Percentiles rank a stretch among this genome's conserved stretches.
Conservation (phyloP, 1,139 yeast species). For the Cylindricascospora bacillispora region DNA sequence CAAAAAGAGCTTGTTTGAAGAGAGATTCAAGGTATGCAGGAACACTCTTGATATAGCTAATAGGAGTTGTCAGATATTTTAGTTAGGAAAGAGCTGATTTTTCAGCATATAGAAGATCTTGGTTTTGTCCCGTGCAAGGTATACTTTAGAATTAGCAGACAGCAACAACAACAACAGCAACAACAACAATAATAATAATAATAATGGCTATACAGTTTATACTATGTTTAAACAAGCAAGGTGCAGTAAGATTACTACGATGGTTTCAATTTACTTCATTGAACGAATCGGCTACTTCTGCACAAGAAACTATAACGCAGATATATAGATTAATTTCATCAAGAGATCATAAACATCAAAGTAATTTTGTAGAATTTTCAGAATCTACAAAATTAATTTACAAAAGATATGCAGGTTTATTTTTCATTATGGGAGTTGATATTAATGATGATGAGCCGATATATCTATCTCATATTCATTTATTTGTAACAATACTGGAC, state of each 20-base stretch:
- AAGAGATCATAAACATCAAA: constrained; percentile 73
- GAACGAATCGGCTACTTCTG: constrained; percentile 18
- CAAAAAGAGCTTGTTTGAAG: no score
- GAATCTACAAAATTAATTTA: constrained; percentile 60
- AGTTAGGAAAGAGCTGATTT: no score
- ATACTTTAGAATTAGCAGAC: no score
- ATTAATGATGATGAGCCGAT: constrained; percentile 58
- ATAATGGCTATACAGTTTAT: constrained; percentile 70
- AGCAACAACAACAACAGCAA: no score
- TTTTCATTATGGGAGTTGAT: constrained; percentile 72
- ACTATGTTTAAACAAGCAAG: constrained; percentile 79
- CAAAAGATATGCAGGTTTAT: constrained; percentile 84
- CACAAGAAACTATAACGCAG: constrained; percentile 25
- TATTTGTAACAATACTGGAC: constrained; percentile 82
- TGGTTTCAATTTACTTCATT: constrained; percentile 41
- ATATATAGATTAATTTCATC: constrained; percentile 75
- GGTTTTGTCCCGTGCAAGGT: no score
- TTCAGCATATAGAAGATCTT: no score
- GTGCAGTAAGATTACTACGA: constrained; percentile 76
- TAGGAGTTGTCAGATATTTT: no score
- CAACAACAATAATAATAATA: no score
- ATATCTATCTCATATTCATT: constrained; percentile 72
- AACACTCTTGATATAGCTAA: no score
- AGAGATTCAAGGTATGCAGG: no score
- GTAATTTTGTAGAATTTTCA: constrained; percentile 68